These are phyloP conservation scores for Leishmania gerbilli DNA, from an alignment of 208 protist species.

Conservation along the genomic window DNA sequence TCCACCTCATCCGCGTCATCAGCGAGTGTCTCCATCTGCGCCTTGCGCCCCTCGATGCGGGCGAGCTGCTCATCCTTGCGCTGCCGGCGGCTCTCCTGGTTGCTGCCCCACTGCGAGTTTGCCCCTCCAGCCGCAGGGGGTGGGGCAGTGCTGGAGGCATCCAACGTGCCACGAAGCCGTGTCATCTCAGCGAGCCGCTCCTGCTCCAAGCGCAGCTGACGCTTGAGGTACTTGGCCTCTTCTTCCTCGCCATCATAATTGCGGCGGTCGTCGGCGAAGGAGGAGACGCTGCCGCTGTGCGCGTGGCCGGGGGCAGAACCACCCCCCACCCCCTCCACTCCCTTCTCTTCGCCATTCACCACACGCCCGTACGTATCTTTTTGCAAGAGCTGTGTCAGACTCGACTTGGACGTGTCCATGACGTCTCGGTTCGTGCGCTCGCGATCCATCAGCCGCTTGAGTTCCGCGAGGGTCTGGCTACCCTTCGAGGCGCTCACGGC, in stretches of 20 bases:
- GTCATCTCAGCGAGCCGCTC: constrained; percentile 17
- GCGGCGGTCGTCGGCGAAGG: background rate
- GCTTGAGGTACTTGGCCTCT: constrained; percentile 24
- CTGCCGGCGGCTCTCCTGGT: constrained; percentile 8
- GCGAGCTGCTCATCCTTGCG: constrained; percentile 24
- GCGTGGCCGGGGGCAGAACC: background rate
- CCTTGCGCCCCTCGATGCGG: constrained; percentile 24
- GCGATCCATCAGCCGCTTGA: constrained; percentile 55
- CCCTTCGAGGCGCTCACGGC: constrained; percentile 56
- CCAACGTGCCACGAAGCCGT: background rate
- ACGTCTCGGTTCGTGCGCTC: constrained; percentile 62
- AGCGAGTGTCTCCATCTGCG: constrained; percentile 14
- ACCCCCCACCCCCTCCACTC: background rate
- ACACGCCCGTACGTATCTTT: constrained; percentile 43
- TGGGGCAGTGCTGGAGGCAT: background rate
- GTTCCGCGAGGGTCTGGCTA: constrained; percentile 51
- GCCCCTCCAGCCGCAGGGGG: background rate
- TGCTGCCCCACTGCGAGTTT: background rate
- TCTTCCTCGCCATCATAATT: constrained; percentile 15
- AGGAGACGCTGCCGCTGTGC: background rate
- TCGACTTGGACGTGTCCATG: constrained; percentile 76
- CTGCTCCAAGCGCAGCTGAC: constrained; percentile 30
- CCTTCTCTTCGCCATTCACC: constrained; percentile 16
- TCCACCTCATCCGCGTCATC: constrained; percentile 26
- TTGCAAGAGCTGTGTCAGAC: constrained; percentile 52